Percentiles rank a stretch among this genome's conserved stretches.
Evolutionary conservation across 768 basidiomycete genomes (phyloP).

Genomic region (Amanita molliuscula): DNA sequence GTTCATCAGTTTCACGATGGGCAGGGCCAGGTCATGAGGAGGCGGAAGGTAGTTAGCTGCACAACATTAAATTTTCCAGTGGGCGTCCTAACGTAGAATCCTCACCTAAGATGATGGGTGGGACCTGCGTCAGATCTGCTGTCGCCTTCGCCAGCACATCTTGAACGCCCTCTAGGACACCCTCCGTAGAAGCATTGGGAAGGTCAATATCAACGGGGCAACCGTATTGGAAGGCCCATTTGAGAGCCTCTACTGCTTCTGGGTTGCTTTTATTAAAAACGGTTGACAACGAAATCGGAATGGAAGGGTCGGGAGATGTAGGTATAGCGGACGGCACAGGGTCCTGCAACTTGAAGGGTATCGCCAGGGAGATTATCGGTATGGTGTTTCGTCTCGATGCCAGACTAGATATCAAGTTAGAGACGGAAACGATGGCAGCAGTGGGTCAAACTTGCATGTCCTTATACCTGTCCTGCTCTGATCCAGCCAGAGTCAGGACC

Average conservation of each 20-base stretch:
- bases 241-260: conserved; percentile 42
- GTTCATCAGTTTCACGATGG: conserved; percentile 72
- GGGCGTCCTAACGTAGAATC: conserved; percentile 6
- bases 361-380: conserved; percentile 45
- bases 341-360: conserved; percentile 52
- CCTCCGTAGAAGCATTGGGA: conserved; percentile 40
- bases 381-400: not conserved
- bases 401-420: conserved; percentile 1
- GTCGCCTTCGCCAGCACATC: conserved; percentile 62
- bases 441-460: conserved; percentile 31
- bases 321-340: conserved; percentile 28
- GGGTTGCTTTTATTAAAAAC: conserved; percentile 41
- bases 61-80: not conserved
- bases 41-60: conserved; percentile 75
- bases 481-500: conserved; percentile 41
- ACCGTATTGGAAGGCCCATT: conserved; percentile 55
- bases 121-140: conserved; percentile 29
- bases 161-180: conserved; percentile 54
- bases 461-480: conserved; percentile 32
- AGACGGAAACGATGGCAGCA: not conserved
- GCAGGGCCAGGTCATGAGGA: conserved; percentile 57
- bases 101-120: conserved; percentile 62
- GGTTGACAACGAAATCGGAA: conserved; percentile 46
- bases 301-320: conserved; percentile 25
- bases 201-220: conserved; percentile 66